Conservation (phyloP, 2,329 filamentous ascomycete species). For the Colletotrichum noveboracense region DNA sequence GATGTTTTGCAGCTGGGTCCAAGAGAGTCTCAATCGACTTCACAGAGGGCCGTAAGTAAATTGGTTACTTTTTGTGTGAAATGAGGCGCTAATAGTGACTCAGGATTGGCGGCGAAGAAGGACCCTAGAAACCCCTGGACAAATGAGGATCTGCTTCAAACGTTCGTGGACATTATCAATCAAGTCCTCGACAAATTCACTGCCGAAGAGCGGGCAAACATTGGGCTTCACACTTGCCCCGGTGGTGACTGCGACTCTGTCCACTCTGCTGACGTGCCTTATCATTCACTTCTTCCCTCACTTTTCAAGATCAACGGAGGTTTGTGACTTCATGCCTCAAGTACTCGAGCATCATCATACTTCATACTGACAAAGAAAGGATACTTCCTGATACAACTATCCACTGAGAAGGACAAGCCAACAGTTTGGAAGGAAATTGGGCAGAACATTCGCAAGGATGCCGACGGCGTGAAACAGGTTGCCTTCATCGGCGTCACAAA, state of each 20-base stretch:
- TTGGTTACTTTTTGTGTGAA: accelerated
- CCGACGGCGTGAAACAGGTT: background rate
- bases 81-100: background rate
- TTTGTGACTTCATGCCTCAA: background rate
- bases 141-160: background rate
- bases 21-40: background rate
- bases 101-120: background rate
- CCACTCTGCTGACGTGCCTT: background rate
- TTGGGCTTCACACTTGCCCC: background rate
- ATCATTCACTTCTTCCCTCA: background rate
- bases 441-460: background rate
- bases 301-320: background rate
- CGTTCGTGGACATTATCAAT: background rate
- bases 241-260: background rate
- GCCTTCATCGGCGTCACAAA: background rate
- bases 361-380: background rate
- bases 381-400: background rate
- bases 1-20: background rate
- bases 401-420: background rate
- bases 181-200: background rate
- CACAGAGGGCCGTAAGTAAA: background rate
- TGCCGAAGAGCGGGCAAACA: background rate
- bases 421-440: background rate
- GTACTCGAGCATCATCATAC: background rate
- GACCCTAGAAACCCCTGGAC: background rate